Evolutionary conservation across 805 yeast species (phyloP).

Genomic region (Kazachstania africana): DNA sequence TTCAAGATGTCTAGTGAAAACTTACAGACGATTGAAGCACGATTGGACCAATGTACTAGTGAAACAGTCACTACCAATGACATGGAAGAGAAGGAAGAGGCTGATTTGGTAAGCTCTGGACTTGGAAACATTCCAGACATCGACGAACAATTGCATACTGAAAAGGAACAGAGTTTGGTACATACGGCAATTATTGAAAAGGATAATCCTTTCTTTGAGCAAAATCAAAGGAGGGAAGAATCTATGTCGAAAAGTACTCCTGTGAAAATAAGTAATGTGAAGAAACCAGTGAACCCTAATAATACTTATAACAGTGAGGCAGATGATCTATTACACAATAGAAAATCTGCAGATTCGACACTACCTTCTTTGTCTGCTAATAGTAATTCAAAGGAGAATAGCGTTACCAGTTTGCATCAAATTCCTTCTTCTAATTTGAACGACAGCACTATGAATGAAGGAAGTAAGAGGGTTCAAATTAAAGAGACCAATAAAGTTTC

Average conservation of each 20-base stretch:
- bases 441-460: not conserved
- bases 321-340: constrained; percentile 1
- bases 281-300: constrained; percentile 9
- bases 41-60: no score
- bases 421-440: not conserved
- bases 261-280: not conserved
- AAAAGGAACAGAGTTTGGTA: constrained; percentile 9
- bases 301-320: constrained; percentile 3
- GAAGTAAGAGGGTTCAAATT: constrained; percentile 12
- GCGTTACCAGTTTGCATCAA: not conserved
- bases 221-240: not conserved
- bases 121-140: no score
- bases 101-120: constrained; percentile 1
- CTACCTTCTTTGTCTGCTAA: not conserved
- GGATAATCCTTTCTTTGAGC: constrained; percentile 21
- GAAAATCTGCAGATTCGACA: not conserved
- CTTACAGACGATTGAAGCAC: no score
- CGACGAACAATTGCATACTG: no score
- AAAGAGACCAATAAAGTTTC: constrained; percentile 22
- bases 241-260: not conserved
- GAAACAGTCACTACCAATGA: no score
- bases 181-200: constrained; percentile 19
- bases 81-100: no score
- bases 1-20: no score
- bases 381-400: not conserved